phyloP scores from a whole-genome alignment of 352 stramenopile genomes.

The Pelagophyceae sp. region DNA sequence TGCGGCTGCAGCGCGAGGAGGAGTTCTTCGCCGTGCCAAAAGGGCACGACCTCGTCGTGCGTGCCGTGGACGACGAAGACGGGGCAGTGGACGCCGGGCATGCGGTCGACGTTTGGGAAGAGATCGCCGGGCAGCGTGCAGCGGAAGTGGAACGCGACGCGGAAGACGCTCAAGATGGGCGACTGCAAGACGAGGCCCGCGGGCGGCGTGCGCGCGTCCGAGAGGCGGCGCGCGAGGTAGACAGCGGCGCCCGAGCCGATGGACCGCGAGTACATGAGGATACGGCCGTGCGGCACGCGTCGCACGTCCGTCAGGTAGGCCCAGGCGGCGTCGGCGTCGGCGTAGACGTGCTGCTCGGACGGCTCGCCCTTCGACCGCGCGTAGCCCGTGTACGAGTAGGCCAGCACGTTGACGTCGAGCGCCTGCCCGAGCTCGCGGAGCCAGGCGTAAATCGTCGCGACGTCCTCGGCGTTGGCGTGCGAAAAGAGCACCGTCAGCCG shows the following conservation, averaged over 20 bases:
- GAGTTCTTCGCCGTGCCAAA: constrained; percentile 87
- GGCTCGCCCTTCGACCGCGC: constrained; percentile 83
- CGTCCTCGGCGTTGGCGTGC: constrained; percentile 91
- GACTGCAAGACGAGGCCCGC: constrained; percentile 89
- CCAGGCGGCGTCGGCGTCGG: constrained; percentile 87
- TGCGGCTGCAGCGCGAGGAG: constrained; percentile 79
- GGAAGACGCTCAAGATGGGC: constrained; percentile 88
- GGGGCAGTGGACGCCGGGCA: constrained; percentile 74
- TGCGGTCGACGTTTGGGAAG: constrained; percentile 94
- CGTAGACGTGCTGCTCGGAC: constrained; percentile 84
- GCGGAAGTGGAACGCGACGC: constrained; percentile 95
- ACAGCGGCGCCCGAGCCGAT: constrained; percentile 84
- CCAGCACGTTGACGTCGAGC: constrained; percentile 63
- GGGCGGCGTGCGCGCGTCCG: constrained; percentile 68
- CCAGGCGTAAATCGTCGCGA: constrained; percentile 95
- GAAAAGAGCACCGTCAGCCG: constrained; percentile 90
- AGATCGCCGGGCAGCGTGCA: constrained; percentile 91
- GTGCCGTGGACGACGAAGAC: constrained; percentile 97
- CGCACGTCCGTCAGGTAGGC: constrained; percentile 83
- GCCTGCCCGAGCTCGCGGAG: constrained; percentile 78
- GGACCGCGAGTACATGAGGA: constrained; percentile 78
- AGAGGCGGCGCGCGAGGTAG: constrained; percentile 86
- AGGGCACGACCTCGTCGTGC: constrained; percentile 94
- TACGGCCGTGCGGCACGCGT: constrained; percentile 74
- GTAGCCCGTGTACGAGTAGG: constrained; percentile 90